phyloP scores from a whole-genome alignment of 257 asterid genomes.

The Fraxinus excelsior region DNA sequence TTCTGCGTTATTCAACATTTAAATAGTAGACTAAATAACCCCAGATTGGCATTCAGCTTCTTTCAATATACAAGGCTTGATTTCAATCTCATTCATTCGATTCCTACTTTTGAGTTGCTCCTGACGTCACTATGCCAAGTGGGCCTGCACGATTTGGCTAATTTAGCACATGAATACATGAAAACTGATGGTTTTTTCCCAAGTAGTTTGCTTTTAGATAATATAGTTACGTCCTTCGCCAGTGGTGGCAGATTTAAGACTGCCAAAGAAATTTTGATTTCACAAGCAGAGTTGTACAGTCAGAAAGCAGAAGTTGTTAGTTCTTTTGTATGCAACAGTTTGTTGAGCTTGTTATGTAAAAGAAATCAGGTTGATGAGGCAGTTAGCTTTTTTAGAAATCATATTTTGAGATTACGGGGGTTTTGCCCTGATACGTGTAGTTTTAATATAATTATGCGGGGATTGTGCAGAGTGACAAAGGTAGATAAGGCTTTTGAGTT shows the following conservation, averaged over 20 bases:
- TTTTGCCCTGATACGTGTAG: slow-evolving; percentile 64
- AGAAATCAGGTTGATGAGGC: slow-evolving; percentile 64
- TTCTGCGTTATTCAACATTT: slow-evolving; percentile 61
- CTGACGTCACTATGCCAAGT: slow-evolving; percentile 62
- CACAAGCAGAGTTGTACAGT: slow-evolving; percentile 48
- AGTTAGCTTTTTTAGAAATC: slow-evolving; percentile 55
- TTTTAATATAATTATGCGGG: slow-evolving; percentile 76
- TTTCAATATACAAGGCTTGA: slow-evolving; percentile 61
- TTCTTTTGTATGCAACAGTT: slow-evolving; percentile 60
- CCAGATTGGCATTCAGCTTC: slow-evolving; percentile 73
- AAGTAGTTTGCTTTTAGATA: slow-evolving; percentile 39
- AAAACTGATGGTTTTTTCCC: slow-evolving; percentile 57
- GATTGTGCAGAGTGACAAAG: slow-evolving; percentile 66
- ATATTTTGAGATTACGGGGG: slow-evolving; percentile 53
- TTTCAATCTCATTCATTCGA: slow-evolving; percentile 57
- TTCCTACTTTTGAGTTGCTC: slow-evolving; percentile 53
- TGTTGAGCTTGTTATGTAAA: slow-evolving; percentile 58
- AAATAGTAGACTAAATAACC: slow-evolving; percentile 40
- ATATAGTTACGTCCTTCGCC: slow-evolving; percentile 46
- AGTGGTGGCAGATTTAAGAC: slow-evolving; percentile 51
- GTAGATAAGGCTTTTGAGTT: slow-evolving; percentile 64
- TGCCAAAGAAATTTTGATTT: slow-evolving; percentile 73
- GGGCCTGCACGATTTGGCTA: slow-evolving; percentile 59
- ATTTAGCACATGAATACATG: slow-evolving; percentile 53
- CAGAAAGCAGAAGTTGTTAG: slow-evolving; percentile 43